Evolutionary conservation across 2,329 filamentous ascomycete genomes (phyloP).

Genomic region (Monosporascus sp.): DNA sequence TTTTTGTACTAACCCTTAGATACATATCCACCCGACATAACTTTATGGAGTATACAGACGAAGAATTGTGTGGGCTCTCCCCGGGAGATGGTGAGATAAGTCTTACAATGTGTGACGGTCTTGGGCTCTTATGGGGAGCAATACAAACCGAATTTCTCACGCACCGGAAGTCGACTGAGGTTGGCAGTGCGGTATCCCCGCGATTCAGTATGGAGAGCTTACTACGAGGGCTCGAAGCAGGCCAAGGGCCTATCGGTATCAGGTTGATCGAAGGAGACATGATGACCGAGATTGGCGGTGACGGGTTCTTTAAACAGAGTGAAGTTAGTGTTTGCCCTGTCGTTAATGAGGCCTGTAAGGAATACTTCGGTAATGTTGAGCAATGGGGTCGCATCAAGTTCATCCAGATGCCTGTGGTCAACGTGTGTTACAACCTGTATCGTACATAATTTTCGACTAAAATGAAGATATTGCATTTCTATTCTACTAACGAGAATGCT

Average conservation of each 20-base stretch:
- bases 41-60: neutral
- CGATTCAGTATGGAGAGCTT: constrained; percentile 3
- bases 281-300: neutral
- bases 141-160: constrained; percentile 32
- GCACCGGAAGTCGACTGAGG: constrained; percentile 25
- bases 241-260: neutral
- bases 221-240: neutral
- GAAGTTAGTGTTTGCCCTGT: too few relatives aligned
- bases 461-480: too few relatives aligned
- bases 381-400: neutral
- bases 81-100: neutral
- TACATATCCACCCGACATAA: neutral
- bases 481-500: too few relatives aligned
- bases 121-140: constrained; percentile 26
- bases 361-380: neutral
- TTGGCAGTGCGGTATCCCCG: constrained; percentile 10
- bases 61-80: neutral
- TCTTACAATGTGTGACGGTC: neutral
- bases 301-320: too few relatives aligned
- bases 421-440: too few relatives aligned
- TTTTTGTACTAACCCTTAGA: neutral
- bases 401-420: too few relatives aligned
- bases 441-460: too few relatives aligned
- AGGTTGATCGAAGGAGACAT: neutral
- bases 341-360: neutral